These are phyloP conservation scores for Chaetomiaceae sp. DNA, from an alignment of 2,329 filamentous ascomycete species.

Conservation along the genomic window DNA sequence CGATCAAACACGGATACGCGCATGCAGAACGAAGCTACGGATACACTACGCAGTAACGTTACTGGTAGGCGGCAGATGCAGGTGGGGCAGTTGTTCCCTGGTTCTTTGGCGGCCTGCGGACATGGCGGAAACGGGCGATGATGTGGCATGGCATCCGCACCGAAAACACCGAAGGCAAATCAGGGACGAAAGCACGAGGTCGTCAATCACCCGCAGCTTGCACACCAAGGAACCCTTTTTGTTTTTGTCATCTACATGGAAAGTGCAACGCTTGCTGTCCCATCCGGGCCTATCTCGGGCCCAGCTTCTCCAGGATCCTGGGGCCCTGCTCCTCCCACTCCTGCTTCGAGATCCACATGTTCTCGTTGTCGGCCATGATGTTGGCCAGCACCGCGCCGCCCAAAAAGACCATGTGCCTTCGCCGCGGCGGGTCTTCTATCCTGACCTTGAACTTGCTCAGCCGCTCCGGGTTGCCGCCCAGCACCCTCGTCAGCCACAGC, in stretches of 20 bases:
- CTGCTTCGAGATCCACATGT: constrained; percentile 96
- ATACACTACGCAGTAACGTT: too few relatives aligned
- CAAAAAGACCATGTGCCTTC: constrained; percentile 97
- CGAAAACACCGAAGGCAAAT: too few relatives aligned
- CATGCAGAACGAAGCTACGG: too few relatives aligned
- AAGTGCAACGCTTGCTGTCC: constrained; percentile 15
- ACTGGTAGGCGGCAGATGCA: too few relatives aligned
- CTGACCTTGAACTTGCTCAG: constrained; percentile 98
- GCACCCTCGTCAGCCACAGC: constrained; percentile 87
- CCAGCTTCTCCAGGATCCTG: constrained; percentile 82
- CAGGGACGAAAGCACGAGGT: too few relatives aligned
- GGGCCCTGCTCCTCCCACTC: constrained; percentile 95
- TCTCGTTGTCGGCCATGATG: constrained; percentile 98
- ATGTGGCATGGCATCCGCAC: too few relatives aligned
- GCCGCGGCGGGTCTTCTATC: constrained; percentile 93
- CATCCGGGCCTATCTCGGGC: constrained; percentile 59
- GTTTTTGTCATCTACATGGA: constrained; percentile 8
- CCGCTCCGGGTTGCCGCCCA: constrained; percentile 86
- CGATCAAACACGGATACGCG: too few relatives aligned
- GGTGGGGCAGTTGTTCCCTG: too few relatives aligned
- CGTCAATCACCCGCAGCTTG: too few relatives aligned
- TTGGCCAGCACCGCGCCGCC: constrained; percentile 95
- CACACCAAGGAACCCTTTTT: too few relatives aligned
- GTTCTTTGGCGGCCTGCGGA: too few relatives aligned
- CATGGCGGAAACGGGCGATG: too few relatives aligned